Percentiles rank a stretch among this genome's conserved stretches.
Conservation (phyloP, 805 yeast species). For the Candida fluviatilis region DNA sequence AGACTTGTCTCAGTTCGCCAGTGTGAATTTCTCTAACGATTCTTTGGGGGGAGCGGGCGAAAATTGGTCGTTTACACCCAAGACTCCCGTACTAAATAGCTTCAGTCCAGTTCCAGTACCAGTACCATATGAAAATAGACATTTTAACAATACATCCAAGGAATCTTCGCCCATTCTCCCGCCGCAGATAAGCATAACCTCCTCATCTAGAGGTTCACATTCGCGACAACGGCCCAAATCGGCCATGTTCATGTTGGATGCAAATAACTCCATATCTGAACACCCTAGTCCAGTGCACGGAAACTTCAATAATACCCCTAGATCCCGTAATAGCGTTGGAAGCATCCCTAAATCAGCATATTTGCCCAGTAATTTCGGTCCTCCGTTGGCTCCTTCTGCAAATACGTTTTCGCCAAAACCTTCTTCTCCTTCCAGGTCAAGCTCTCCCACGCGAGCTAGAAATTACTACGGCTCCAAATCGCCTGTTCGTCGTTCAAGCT, state of each 20-base stretch:
- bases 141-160: constrained; percentile 18
- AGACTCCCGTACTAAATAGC: constrained; percentile 6
- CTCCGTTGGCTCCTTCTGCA: constrained; percentile 15
- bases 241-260: constrained; percentile 28
- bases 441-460: constrained; percentile 26
- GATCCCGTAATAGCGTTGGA: constrained; percentile 18
- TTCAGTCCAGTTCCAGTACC: neutral
- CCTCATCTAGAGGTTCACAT: constrained; percentile 7
- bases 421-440: constrained; percentile 25
- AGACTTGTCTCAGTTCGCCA: constrained; percentile 27
- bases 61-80: constrained; percentile 3
- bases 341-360: constrained; percentile 10
- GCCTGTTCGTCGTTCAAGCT: constrained; percentile 21
- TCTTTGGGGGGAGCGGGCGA: constrained; percentile 16
- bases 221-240: constrained; percentile 32
- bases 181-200: constrained; percentile 7
- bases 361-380: constrained; percentile 12
- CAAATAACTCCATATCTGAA: constrained; percentile 25
- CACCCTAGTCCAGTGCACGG: constrained; percentile 17
- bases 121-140: constrained; percentile 9
- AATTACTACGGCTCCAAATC: constrained; percentile 24
- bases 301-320: constrained; percentile 14
- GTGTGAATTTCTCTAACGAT: constrained; percentile 39
- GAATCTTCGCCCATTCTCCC: constrained; percentile 18
- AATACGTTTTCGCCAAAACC: constrained; percentile 12